Percentiles rank a stretch among this genome's conserved stretches.
Conservation (phyloP, 2,329 filamentous ascomycete species). For the Claviceps africana region DNA sequence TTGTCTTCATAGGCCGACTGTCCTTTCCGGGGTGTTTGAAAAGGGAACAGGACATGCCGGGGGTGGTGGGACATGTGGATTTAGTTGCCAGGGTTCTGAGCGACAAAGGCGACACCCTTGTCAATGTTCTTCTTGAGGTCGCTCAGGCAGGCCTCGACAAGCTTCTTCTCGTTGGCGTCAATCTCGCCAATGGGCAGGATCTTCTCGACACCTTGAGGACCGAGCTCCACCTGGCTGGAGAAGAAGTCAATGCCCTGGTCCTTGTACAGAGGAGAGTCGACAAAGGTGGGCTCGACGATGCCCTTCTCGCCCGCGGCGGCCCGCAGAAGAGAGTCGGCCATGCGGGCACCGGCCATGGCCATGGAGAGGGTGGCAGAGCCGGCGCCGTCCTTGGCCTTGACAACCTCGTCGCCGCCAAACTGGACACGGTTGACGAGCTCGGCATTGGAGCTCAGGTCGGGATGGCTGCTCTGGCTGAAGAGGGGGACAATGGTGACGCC, state of each 20-base stretch:
- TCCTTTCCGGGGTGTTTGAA: background rate
- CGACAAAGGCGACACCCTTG: conserved; percentile 61
- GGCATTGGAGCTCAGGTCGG: conserved; percentile 64
- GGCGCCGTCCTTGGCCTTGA: conserved; percentile 96
- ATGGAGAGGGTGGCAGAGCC: conserved; percentile 96
- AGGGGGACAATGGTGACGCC: conserved; percentile 97
- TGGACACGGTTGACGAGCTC: conserved; percentile 87
- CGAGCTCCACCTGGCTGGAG: conserved; percentile 86
- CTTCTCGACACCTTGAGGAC: conserved; percentile 90
- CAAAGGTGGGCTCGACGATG: conserved; percentile 89
- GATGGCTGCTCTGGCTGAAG: conserved; percentile 85
- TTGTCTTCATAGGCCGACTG: background rate
- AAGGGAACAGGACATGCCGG: background rate
- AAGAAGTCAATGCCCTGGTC: conserved; percentile 97
- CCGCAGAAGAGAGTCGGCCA: conserved; percentile 85
- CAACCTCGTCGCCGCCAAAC: conserved; percentile 98
- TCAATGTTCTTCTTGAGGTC: conserved; percentile 91
- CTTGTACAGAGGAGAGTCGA: conserved; percentile 96
- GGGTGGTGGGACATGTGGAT: background rate
- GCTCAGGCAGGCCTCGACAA: conserved; percentile 69
- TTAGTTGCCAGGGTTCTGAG: conserved; percentile 47
- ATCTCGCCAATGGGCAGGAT: conserved; percentile 78
- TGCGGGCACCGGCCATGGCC: conserved; percentile 81
- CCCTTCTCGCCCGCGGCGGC: conserved; percentile 88
- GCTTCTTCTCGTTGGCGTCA: conserved; percentile 73